Evolutionary conservation across 2,329 filamentous ascomycete species (phyloP), one percentile per base, ranked within the genome.

Genomic region (Fusarium sp.): DNA sequence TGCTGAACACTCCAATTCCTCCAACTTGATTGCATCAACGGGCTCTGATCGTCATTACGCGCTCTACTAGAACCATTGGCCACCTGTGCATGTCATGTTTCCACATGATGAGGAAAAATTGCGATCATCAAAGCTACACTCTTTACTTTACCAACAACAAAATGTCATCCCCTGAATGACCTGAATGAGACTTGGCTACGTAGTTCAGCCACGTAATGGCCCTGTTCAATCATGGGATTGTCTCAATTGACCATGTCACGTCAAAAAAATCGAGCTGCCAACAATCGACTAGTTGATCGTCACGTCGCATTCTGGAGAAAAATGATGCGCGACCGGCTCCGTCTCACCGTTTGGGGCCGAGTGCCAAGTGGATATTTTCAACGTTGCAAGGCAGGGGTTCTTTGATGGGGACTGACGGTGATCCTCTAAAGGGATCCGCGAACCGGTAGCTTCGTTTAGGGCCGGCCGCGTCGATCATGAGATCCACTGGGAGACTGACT

Each of bases 371-470:
- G 56, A 27, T 40, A 27, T 58, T 58, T 11, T 11, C 35, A 61
- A 61, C 38, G 58, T 47, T 61, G 38, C 27, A 43, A 30, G 27
- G 17, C 57, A 54, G 25, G 60, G 60, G 11, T 20, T 20, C 17
- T 43, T 10, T 54, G 25, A 30, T 54, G 27, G 69, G 69, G 63
- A 70, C 61, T 72, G 11, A 22, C 60, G 61, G 56, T 38, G 57
- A 68, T 65, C 54, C 57, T 71, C 59, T 58, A 11, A 27, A 43
- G 33, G 27, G 70, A 66, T 72, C 66, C 67, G 66, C 61, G 60
- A 30, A 52, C 30, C 57, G 14, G 11, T 43, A 47, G 43, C 43
- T 57, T 57, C 32, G 20, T 62, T 63, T 25, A 17, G 7, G 35
- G 62, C 35, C 47, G 32, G 47, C 38, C 38, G 25, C 37, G 37